Percentiles rank a stretch among this genome's conserved stretches.
phyloP scores from a whole-genome alignment of 108 stramenopile genomes.

The Parmales sp. region DNA sequence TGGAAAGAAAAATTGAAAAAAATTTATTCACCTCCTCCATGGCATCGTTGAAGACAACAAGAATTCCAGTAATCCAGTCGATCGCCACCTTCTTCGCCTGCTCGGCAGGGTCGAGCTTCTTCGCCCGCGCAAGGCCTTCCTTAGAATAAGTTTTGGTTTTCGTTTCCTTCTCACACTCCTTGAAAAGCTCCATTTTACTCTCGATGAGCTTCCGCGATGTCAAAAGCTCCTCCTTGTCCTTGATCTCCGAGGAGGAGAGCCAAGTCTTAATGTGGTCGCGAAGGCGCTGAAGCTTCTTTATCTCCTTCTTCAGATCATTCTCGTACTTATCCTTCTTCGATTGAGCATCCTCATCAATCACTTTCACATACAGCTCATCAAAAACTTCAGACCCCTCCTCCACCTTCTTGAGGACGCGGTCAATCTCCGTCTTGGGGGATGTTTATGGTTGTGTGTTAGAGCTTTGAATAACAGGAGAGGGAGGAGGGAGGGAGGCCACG shows the following conservation, averaged over 20 bases:
- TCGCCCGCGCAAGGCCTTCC: conserved; percentile 80
- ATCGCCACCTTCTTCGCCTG: conserved; percentile 58
- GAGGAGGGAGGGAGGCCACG: not conserved
- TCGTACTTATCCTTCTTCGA: conserved; percentile 98
- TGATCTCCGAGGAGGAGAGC: conserved; percentile 88
- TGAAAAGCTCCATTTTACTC: conserved; percentile 99
- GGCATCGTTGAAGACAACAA: conserved; percentile 52
- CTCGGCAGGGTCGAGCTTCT: conserved; percentile 63
- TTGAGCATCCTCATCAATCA: conserved; percentile 86
- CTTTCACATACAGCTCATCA: conserved; percentile 98
- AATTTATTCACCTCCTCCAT: conserved; percentile 66
- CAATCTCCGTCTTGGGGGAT: conserved; percentile 67
- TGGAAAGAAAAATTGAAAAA: no score
- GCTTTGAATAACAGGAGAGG: not conserved
- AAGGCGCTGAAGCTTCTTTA: conserved; percentile 94
- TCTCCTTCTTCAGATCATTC: conserved; percentile 97
- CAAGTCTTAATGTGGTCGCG: conserved; percentile 98
- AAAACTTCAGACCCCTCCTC: conserved; percentile 95
- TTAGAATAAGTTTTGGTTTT: conserved; percentile 97
- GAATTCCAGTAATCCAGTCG: conserved; percentile 60
- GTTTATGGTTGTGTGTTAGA: not conserved
- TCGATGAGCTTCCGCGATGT: conserved; percentile 79
- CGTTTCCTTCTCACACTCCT: conserved; percentile 95
- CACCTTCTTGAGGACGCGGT: conserved; percentile 86
- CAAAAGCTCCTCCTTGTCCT: conserved; percentile 82